phyloP scores from a whole-genome alignment of 352 stramenopile species.

The Pythium rhizo-oryzae region DNA sequence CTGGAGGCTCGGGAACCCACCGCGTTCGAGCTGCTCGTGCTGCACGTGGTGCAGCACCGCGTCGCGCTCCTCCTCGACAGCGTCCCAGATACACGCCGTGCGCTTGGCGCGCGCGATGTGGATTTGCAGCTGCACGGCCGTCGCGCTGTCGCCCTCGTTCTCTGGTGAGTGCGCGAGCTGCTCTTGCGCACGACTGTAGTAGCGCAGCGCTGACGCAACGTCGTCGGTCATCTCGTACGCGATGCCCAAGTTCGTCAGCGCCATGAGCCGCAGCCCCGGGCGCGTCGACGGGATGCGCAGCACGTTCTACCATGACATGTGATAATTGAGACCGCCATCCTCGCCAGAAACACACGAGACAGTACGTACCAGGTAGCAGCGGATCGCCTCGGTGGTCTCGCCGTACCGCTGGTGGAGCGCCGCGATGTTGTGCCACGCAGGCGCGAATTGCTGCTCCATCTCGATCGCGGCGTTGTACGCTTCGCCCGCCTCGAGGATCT shows the following conservation, averaged over 20 bases:
- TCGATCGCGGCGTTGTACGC: constrained; percentile 49
- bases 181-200: constrained; percentile 32
- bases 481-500: constrained; percentile 44
- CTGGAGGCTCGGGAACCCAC: constrained; percentile 36
- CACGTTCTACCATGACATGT: constrained; percentile 22
- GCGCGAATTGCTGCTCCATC: constrained; percentile 31
- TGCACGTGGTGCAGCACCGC: constrained; percentile 39
- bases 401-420: constrained; percentile 66
- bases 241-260: constrained; percentile 51
- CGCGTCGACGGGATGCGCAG: constrained; percentile 30
- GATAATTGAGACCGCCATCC: too few relatives aligned
- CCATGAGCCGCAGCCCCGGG: constrained; percentile 17
- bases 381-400: constrained; percentile 50
- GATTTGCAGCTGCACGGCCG: constrained; percentile 12
- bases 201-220: constrained; percentile 35
- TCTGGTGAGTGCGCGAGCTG: constrained; percentile 18
- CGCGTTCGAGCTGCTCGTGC: constrained; percentile 28
- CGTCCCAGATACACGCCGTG: constrained; percentile 54
- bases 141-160: constrained; percentile 8
- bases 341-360: too few relatives aligned
- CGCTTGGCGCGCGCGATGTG: constrained; percentile 47
- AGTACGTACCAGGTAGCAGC: constrained; percentile 45
- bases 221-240: constrained; percentile 47
- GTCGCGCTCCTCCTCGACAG: constrained; percentile 37
- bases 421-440: constrained; percentile 72